Evolutionary conservation across 768 basidiomycete genomes (phyloP), one percentile per base, ranked within the genome.

Genomic region (Mycena galericulata): DNA sequence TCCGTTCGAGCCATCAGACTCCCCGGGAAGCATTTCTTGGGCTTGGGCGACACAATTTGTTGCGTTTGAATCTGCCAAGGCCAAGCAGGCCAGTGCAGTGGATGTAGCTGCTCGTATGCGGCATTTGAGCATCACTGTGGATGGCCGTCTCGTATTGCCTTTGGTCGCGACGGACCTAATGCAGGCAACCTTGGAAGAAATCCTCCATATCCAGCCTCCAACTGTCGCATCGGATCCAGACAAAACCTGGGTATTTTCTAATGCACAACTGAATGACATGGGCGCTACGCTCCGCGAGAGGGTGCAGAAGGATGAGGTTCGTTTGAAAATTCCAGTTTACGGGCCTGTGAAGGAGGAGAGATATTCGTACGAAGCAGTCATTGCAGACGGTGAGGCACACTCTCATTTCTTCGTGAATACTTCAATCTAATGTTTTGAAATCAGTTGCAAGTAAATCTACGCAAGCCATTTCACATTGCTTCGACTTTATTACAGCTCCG

Each of bases 61-160:
- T 29, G 62, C 43, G 0, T 64, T 64, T 17, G 62, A 64, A 45
- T 64, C 62, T 4, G 34, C 36, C 5, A 64, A 64, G 30, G 26
- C 54, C 12, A 56, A 56, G 41, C 30, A 49, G 17, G 24, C 45
- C 1, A 56, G 24, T 18, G 0, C 32, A 7, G 10, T 2, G 4
- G 54, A 49, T 29, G 54, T 32, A 5, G 24, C 46, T 3, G 40
- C 53, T 4, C 45, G 62, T 0, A 63, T 55, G 53, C 53, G 43
- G 2, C 62, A 64, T 40, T 36, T 56, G 20, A 64, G 54, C 34
- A 40, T 56, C 3, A 32, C 54, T 4, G 45, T 64, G 15, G 17
- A 64, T 40, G 62, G 62, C 1, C 54, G 62, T 4, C 62, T 64
- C 4, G 62, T 64, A 20, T n/a, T 64, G 30, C 62, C 62, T 1